phyloP scores from a whole-genome alignment of 352 stramenopile genomes.

The Phytophthora pseudosyringae region DNA sequence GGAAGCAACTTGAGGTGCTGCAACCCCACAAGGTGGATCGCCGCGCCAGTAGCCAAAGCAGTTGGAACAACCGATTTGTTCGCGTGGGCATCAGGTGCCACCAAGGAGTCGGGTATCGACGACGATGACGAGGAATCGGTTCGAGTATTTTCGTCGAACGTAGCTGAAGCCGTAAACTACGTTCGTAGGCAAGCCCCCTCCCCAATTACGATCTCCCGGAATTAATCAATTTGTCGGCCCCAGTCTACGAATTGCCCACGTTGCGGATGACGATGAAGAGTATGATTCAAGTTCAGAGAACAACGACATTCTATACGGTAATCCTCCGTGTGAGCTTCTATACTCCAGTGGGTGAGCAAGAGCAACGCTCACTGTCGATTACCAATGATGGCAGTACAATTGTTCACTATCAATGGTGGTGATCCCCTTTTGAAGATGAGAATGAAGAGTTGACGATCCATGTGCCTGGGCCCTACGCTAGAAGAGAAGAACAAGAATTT shows the following conservation, averaged over 20 bases:
- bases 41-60: conserved; percentile 56
- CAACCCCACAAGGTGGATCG: conserved; percentile 69
- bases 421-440: conserved; percentile 38
- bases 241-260: conserved; percentile 28
- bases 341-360: conserved; percentile 40
- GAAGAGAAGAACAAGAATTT: conserved; percentile 31
- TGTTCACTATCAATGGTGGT: conserved; percentile 70
- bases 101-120: conserved; percentile 2
- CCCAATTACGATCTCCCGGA: neutral
- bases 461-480: conserved; percentile 29
- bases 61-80: conserved; percentile 74
- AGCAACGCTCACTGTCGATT: conserved; percentile 48
- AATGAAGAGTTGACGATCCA: conserved; percentile 32
- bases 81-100: conserved; percentile 56
- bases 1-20: conserved; percentile 71
- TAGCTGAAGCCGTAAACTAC: conserved; percentile 21
- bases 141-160: conserved; percentile 13
- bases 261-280: conserved; percentile 23
- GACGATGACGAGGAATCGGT: conserved; percentile 9
- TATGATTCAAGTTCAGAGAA: neutral
- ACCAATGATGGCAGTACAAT: conserved; percentile 61
- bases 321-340: conserved; percentile 63
- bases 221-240: conserved; percentile 21
- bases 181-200: conserved; percentile 22
- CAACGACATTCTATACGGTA: too few relatives aligned